These are phyloP conservation scores for Evansstolkia leycettana DNA, from an alignment of 495 filamentous ascomycete species.

Conservation along the genomic window DNA sequence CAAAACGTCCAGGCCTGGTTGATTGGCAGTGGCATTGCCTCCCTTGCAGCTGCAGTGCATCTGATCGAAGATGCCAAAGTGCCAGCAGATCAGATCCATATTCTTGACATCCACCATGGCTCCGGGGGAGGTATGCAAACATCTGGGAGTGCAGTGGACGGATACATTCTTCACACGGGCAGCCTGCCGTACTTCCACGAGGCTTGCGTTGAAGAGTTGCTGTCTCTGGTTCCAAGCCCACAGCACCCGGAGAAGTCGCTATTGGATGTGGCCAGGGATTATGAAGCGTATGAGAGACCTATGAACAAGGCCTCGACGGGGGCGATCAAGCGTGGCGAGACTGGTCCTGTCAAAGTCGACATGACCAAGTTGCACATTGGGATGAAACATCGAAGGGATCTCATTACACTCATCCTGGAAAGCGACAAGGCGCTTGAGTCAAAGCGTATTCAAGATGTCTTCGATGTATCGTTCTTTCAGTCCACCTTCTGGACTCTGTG, in stretches of 20 bases:
- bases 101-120: slow-evolving; percentile 16
- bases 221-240: slow-evolving; percentile 14
- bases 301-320: background rate
- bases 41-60: slow-evolving; percentile 24
- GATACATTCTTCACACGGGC: slow-evolving; percentile 18
- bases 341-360: no score
- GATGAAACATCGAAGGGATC: slow-evolving; percentile 12
- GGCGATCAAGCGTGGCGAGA: no score
- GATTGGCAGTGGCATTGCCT: slow-evolving; percentile 30
- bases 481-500: slow-evolving; percentile 27
- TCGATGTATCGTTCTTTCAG: slow-evolving; percentile 21
- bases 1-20: slow-evolving; percentile 22
- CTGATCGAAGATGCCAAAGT: slow-evolving; percentile 27
- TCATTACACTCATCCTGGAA: slow-evolving; percentile 17
- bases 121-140: slow-evolving; percentile 20
- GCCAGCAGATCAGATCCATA: slow-evolving; percentile 19
- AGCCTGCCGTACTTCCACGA: slow-evolving; percentile 23
- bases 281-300: slow-evolving; percentile 2
- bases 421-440: slow-evolving; percentile 11
- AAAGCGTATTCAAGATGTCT: slow-evolving; percentile 20
- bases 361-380: slow-evolving; percentile 4
- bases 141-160: slow-evolving; percentile 11
- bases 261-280: slow-evolving; percentile 6
- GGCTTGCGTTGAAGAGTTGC: slow-evolving; percentile 20
- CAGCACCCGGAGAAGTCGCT: slow-evolving; percentile 3